phyloP scores from a whole-genome alignment of 352 stramenopile species.

The Sclerospora graminicola region DNA sequence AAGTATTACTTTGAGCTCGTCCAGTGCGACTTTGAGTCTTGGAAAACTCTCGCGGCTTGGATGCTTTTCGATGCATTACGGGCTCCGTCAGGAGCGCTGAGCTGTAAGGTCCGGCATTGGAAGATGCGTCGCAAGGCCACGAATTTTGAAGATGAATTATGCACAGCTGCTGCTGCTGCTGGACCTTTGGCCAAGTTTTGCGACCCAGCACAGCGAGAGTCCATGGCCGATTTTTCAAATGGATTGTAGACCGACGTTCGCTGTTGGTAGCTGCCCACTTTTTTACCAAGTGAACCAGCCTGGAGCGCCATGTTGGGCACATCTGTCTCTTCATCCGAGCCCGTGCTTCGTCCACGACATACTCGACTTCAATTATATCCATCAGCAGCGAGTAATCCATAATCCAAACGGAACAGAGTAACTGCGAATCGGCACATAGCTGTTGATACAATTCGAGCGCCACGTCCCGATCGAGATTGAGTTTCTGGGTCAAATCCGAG shows the following conservation, averaged over 20 bases:
- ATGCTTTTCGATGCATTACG: conserved; percentile 41
- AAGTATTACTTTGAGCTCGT: conserved; percentile 52
- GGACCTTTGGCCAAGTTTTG: conserved; percentile 21
- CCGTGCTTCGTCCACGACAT: conserved; percentile 65
- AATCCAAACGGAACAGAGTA: conserved; percentile 83
- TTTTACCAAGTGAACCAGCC: conserved; percentile 3
- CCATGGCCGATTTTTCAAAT: conserved; percentile 64
- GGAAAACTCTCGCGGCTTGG: conserved; percentile 29
- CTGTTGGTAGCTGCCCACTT: conserved; percentile 10
- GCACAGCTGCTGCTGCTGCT: conserved; percentile 14
- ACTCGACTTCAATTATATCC: conserved; percentile 84
- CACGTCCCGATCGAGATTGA: conserved; percentile 68
- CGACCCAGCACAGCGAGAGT: conserved; percentile 27
- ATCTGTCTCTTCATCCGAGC: conserved; percentile 29
- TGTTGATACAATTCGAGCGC: conserved; percentile 67
- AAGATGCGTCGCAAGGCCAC: conserved; percentile 66
- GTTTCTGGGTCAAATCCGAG: conserved; percentile 82
- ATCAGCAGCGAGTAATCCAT: conserved; percentile 91
- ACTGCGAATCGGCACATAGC: conserved; percentile 68
- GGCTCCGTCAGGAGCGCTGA: conserved; percentile 9
- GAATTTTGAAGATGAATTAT: conserved; percentile 18
- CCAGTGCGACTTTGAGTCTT: conserved; percentile 24
- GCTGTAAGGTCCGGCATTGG: conserved; percentile 21
- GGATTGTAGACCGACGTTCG: conserved; percentile 40
- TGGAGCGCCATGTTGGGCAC: conserved; percentile 15